A percentile compares a stretch with the other conserved stretches of the same genome.
These are phyloP conservation scores for Picea sitchensis DNA, from an alignment of 75 land plant genomes.

Conservation along the genomic window DNA sequence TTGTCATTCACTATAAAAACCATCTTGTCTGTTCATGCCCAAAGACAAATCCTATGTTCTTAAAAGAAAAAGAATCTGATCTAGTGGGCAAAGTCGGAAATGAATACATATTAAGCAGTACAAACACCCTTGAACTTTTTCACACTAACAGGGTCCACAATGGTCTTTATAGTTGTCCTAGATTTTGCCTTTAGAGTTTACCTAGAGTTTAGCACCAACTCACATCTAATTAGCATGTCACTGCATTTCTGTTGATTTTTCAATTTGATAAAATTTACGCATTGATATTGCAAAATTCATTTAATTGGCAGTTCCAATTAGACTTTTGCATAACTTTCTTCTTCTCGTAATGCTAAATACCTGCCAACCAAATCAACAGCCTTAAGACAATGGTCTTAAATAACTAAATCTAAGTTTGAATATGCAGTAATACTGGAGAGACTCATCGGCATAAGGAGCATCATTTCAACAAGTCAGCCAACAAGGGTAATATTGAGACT, in stretches of 20 bases:
- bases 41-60: not conserved
- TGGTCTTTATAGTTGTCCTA: too few relatives aligned
- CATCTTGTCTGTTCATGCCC: not conserved
- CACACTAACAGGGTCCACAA: too few relatives aligned
- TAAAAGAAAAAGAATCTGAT: not conserved
- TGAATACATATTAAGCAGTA: not conserved
- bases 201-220: too few relatives aligned
- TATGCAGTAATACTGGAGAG: not conserved
- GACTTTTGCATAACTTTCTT: not conserved
- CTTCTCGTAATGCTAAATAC: not conserved
- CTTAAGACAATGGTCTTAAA: not conserved
- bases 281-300: not conserved
- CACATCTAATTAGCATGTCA: too few relatives aligned
- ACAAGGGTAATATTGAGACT: not conserved
- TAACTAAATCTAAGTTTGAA: not conserved
- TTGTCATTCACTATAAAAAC: not conserved
- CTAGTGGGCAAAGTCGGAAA: not conserved
- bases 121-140: not conserved
- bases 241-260: too few relatives aligned
- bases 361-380: not conserved
- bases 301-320: not conserved
- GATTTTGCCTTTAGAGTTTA: too few relatives aligned
- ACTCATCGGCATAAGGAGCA: not conserved
- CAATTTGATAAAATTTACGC: too few relatives aligned
- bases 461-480: not conserved